Base-by-base conservation (phyloP, 2,329 filamentous ascomycete genomes). In the Penicillium italicum region DNA sequence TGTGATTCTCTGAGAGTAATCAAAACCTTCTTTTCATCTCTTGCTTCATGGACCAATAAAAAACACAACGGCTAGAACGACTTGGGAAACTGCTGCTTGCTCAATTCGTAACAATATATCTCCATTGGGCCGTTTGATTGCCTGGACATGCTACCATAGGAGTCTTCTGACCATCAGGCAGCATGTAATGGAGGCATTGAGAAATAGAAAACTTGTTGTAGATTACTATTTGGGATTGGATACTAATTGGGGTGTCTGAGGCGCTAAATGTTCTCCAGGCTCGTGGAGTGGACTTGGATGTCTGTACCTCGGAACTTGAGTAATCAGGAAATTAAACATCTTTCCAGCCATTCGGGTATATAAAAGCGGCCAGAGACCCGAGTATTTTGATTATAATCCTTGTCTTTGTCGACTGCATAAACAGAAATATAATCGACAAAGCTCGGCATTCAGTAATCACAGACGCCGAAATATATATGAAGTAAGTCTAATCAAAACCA, bases 251-350 rank as follows among this genome's bases (percentile, higher is more conserved):
- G 3, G 24, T 24, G 24, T 5, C 24, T 24, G 24, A 24, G 24
- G 24, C 24, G 5, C 5, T 5, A 24, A 24, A 24, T 3, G 5
- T 24, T 24, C 24, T 24, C 24, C 5, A 24, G 5, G 24, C 5
- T 34, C 26, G 28, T 37, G 34, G 34, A 42, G 31, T 37, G 18
- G 31, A 14, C 18, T 34, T 33, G 6, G 5, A 5, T 3, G 24
- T 5, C 24, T 28, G 26, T 37, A 50, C 62, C 61, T 62, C 59
- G 62, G 60, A 31, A 60, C 40, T 47, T 63, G 57, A 63, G 55
- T 63, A 65, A 63, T 65, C 62, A 63, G n/a, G 42, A 64, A 65
- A 65, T 55, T 33, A 51, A 51, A 7, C 48, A 50, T 50, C 44
- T 44, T 33, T 0, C 38, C 34, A 18, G 7, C 14, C n/a, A 14